Evolutionary conservation across 2,329 filamentous ascomycete species (phyloP), one percentile per base, ranked within the genome.

Genomic region (Aquanectria penicillioides): DNA sequence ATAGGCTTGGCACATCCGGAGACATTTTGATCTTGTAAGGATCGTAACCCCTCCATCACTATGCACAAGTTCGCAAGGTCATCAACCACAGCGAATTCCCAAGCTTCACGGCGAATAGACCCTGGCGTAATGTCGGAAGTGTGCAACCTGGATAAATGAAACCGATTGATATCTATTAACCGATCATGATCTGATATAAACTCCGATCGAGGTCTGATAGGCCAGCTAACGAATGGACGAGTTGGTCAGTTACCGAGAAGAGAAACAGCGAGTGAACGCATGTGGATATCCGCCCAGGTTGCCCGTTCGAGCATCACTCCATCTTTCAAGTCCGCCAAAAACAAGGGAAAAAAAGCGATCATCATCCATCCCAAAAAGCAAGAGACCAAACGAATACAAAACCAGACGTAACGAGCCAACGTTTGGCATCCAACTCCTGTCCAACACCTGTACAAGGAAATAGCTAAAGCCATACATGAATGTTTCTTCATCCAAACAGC

Each of bases 381-480:
- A 25, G 17, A 41, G 6, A 11, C 17, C 13, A 15, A 23, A 38
- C 8, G n/a, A 40, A 33, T 5, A 29, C 18, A 57, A 46, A 41
- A 17, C 31, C 18, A 52, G 22, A n/a, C 28, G 28, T 18, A 57
- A 29, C 28, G 36, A 52, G 26, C 34, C 48, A 37, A 11, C 13
- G 22, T 49, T n/a, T 40, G 17, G 31, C 57, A 47, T 57, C 57
- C 52, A 61, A 61, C 57, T 57, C 57, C 57, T 26, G 57, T 57
- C 52, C 52, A 61, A 53, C 58, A 44, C 53, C 52, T 57, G 38
- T 48, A 38, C 49, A 48, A 41, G n/a, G n/a, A n/a, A 43, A 57
- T 38, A 34, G 18, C 18, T 40, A 43, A 37, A 57, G 31, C 53
- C 34, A 52, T 57, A 46, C 48, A 53, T 34, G 36, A 49, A 23